These are phyloP conservation scores for Pseudotsuga menziesii DNA, from an alignment of 75 land plant genomes.

Conservation along the genomic window DNA sequence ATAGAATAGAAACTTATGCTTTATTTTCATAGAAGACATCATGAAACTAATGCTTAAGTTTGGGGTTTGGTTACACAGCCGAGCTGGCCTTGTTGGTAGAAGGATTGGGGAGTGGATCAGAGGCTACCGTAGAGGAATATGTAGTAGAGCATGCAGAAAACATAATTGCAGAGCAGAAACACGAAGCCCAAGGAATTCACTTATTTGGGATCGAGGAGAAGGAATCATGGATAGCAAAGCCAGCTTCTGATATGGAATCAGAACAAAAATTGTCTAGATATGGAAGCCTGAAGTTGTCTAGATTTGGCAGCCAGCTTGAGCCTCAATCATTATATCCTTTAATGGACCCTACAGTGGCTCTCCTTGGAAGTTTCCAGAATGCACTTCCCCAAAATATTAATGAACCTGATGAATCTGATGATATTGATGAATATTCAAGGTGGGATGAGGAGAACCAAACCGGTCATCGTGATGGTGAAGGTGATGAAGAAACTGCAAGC, in stretches of 20 bases:
- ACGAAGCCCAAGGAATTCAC: slow-evolving; percentile 26
- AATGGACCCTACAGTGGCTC: slow-evolving; percentile 32
- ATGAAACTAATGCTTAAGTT: background rate
- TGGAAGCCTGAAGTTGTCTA: background rate
- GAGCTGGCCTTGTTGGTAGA: slow-evolving; percentile 29
- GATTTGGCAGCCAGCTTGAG: background rate
- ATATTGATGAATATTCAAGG: background rate
- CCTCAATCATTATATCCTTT: slow-evolving; percentile 3
- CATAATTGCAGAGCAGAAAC: slow-evolving; percentile 6
- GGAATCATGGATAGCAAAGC: slow-evolving; percentile 32
- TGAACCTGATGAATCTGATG: background rate
- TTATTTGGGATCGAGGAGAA: slow-evolving; percentile 29
- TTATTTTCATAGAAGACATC: background rate
- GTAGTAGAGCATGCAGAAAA: slow-evolving; percentile 17
- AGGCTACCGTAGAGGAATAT: slow-evolving; percentile 17
- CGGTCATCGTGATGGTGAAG: slow-evolving; percentile 10
- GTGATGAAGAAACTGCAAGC: slow-evolving; percentile 11
- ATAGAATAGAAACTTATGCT: too few species aligned
- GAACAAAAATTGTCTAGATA: slow-evolving; percentile 4
- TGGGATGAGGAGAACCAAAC: slow-evolving; percentile 11
- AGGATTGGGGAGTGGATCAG: slow-evolving; percentile 17
- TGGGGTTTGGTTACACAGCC: slow-evolving; percentile 10
- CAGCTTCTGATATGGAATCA: slow-evolving; percentile 12
- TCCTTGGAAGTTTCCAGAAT: slow-evolving; percentile 30
- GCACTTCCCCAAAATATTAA: background rate